These are phyloP conservation scores for Neurospora sp. DNA, from an alignment of 495 filamentous ascomycete species.

Conservation along the genomic window DNA sequence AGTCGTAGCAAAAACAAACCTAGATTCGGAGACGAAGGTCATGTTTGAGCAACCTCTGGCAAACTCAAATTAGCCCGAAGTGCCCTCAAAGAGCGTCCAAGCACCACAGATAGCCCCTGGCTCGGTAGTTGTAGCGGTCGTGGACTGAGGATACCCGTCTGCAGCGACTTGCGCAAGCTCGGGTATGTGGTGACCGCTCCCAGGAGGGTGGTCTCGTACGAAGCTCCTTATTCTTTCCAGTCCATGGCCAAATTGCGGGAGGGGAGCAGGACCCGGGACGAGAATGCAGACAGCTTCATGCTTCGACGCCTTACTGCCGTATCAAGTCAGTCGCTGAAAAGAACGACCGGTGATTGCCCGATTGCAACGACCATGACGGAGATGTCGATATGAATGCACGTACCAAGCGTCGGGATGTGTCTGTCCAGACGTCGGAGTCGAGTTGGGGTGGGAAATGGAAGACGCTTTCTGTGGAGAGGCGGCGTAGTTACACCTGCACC, in stretches of 20 bases:
- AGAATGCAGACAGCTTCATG: not conserved
- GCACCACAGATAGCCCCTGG: not conserved
- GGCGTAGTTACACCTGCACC: not conserved
- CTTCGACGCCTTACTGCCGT: not conserved
- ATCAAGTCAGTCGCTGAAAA: not conserved
- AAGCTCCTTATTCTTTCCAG: slow-evolving; percentile 6
- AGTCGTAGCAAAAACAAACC: slow-evolving; percentile 11
- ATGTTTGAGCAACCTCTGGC: slow-evolving; percentile 18
- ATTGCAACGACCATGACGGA: not conserved
- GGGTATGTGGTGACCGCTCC: slow-evolving; percentile 19
- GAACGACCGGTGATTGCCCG: not conserved
- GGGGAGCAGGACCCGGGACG: not conserved
- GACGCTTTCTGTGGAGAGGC: not conserved
- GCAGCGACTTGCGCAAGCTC: slow-evolving; percentile 6
- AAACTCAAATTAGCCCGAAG: not conserved
- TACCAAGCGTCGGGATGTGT: not conserved
- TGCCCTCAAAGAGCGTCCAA: not conserved
- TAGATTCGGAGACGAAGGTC: slow-evolving; percentile 9
- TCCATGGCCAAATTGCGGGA: not conserved
- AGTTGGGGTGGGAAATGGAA: not conserved
- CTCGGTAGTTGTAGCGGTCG: not conserved
- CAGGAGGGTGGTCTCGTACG: slow-evolving; percentile 17
- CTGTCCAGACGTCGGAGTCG: not conserved
- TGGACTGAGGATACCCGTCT: not conserved
- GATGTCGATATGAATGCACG: not conserved